These are phyloP conservation scores for Aspergillus caelatus DNA, from an alignment of 2,329 filamentous ascomycete species.

Conservation along the genomic window DNA sequence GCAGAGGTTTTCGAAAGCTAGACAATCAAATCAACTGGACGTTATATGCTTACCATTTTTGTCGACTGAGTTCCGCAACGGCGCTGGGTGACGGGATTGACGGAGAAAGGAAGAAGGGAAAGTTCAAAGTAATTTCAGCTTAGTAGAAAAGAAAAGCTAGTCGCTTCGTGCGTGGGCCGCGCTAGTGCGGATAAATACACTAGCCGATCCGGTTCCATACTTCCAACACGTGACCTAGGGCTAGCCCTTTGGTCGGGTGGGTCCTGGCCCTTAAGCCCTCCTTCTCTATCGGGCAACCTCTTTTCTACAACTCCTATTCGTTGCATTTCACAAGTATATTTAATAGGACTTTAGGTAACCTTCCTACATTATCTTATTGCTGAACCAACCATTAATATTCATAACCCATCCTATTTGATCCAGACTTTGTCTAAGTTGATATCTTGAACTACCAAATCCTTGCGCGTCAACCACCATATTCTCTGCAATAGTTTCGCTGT, in stretches of 20 bases:
- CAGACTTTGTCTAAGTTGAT: not conserved
- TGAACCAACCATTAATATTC: not conserved
- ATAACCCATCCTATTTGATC: not conserved
- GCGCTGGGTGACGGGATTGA: constrained; percentile 51
- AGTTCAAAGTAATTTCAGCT: constrained; percentile 19
- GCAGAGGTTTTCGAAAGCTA: constrained; percentile 43
- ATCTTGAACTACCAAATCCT: not conserved
- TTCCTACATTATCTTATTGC: not conserved
- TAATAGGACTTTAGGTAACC: not conserved
- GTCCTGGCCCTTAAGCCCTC: constrained; percentile 1
- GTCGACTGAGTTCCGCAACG: constrained; percentile 55
- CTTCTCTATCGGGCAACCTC: not conserved
- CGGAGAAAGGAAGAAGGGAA: constrained; percentile 35
- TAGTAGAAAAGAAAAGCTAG: constrained; percentile 24
- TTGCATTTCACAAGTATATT: not conserved
- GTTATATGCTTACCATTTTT: constrained; percentile 64
- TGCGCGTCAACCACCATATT: too few relatives aligned
- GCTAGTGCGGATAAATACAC: constrained; percentile 29
- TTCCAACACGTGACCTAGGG: constrained; percentile 24
- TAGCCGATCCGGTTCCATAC: constrained; percentile 11
- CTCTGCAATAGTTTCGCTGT: too few relatives aligned
- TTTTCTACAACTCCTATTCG: not conserved
- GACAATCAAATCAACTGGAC: constrained; percentile 41
- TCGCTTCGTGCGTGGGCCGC: constrained; percentile 36
- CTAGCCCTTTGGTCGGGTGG: constrained; percentile 13